Percentiles rank a stretch among this genome's conserved stretches.
Evolutionary conservation across 805 yeast genomes (phyloP).

Genomic region (Kluyveromyces nonfermentans): DNA sequence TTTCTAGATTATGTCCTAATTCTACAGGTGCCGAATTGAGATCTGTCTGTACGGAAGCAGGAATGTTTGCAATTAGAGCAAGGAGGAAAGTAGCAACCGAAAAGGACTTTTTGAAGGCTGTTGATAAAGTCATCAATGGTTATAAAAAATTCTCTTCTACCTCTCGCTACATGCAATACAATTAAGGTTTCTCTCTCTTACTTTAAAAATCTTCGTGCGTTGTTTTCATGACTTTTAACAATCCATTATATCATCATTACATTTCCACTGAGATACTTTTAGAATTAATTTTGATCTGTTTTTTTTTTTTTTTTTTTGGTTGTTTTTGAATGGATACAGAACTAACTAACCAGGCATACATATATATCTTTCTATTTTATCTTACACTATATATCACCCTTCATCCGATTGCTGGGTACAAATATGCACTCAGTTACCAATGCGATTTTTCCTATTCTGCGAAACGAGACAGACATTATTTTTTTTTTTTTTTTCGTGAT

Average conservation of each 20-base stretch:
- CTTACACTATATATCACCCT: background rate
- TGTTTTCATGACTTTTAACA: background rate
- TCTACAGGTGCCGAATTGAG: slow-evolving; percentile 98
- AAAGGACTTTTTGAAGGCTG: slow-evolving; percentile 95
- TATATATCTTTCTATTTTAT: background rate
- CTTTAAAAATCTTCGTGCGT: background rate
- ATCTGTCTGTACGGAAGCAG: slow-evolving; percentile 98
- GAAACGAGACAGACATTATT: background rate
- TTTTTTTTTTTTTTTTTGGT: too few relatives aligned
- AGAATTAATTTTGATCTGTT: background rate
- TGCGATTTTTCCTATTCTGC: background rate
- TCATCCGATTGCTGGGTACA: background rate
- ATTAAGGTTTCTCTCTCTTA: slow-evolving; percentile 32
- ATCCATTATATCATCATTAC: too few relatives aligned
- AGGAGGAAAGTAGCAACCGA: slow-evolving; percentile 97
- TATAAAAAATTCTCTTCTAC: slow-evolving; percentile 96
- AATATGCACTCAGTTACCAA: background rate
- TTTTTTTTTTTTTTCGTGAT: background rate
- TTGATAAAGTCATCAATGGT: slow-evolving; percentile 97
- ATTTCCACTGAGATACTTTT: too few relatives aligned
- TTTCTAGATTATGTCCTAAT: slow-evolving; percentile 94
- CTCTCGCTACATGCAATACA: slow-evolving; percentile 97
- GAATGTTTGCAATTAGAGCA: slow-evolving; percentile 98
- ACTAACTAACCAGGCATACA: background rate
- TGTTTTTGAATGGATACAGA: background rate